A percentile compares a stretch with the other conserved stretches of the same genome.
phyloP scores from a whole-genome alignment of 352 stramenopile species.

The Phytopythium litorale region DNA sequence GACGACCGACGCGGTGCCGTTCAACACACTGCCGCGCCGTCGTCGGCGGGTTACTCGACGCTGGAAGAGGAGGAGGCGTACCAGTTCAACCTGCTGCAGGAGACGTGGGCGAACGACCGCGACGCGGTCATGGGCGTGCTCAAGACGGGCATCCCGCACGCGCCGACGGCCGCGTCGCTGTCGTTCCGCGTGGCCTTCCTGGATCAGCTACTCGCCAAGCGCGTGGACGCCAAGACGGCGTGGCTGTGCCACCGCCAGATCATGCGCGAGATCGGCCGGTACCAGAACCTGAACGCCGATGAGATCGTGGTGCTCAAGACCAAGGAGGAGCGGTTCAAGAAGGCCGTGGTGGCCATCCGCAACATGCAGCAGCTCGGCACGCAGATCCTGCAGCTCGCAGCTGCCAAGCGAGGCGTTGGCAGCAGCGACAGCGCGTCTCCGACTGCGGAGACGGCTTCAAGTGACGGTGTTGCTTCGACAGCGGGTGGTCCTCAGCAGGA shows the following conservation, averaged over 20 bases:
- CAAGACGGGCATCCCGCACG: slow-evolving; percentile 48
- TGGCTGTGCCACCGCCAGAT: slow-evolving; percentile 80
- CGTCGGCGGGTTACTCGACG: neutral
- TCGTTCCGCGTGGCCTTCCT: slow-evolving; percentile 64
- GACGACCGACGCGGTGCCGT: neutral
- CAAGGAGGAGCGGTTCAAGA: slow-evolving; percentile 74
- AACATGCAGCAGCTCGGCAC: slow-evolving; percentile 37
- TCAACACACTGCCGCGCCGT: neutral
- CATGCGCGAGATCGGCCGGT: slow-evolving; percentile 70
- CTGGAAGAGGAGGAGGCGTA: slow-evolving; percentile 64
- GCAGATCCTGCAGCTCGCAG: slow-evolving; percentile 6
- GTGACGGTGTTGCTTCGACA: neutral
- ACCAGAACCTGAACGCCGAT: slow-evolving; percentile 59
- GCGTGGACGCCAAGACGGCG: slow-evolving; percentile 72
- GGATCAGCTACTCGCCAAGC: slow-evolving; percentile 51
- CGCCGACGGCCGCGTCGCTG: slow-evolving; percentile 48
- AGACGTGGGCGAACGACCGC: slow-evolving; percentile 63
- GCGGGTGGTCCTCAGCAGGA: neutral
- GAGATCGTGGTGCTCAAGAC: slow-evolving; percentile 58
- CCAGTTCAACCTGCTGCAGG: slow-evolving; percentile 65
- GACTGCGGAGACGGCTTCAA: neutral
- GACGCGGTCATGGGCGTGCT: slow-evolving; percentile 46
- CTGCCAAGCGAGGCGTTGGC: neutral
- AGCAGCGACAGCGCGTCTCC: neutral
- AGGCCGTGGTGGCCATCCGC: slow-evolving; percentile 55